Base-by-base conservation (phyloP, 2,329 filamentous ascomycete species). In the Botrytis aclada region DNA sequence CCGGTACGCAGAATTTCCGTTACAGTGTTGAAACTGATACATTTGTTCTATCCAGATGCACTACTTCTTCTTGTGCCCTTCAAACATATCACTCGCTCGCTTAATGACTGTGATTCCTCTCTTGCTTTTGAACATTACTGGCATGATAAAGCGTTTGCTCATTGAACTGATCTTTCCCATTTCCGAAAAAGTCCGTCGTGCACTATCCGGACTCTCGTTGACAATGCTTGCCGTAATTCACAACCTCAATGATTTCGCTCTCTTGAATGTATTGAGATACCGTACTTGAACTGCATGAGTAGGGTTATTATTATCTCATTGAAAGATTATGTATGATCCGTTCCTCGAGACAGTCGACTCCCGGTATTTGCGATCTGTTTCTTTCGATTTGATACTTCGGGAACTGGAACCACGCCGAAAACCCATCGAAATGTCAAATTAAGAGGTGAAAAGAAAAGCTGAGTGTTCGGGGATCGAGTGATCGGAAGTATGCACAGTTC, bases 71-170 rank as follows among this genome's bases (percentile, higher is more conserved):
- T 3, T 25, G 47, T 0, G 1, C 0, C 0, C 25, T 54, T 14
- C 25, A n/a, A 0, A 7, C 4, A 5, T 14, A n/a, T 16, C 12
- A n/a, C 47, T 16, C 5, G 2, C 3, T 25, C 12, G 1, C 12
- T n/a, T 7, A 16, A n/a, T 54, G 5, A 5, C 12, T n/a, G 5
- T 12, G 7, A 6, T 7, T 6, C 20, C 1, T n/a, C 47, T n/a
- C 12, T 2, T 3, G 6, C 4, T 54, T 6, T n/a, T 2, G 3
- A 16, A 54, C 7, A 16, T 54, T 2, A 5, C 6, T 54, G 12
- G 6, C 25, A n/a, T 54, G 25, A n/a, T n/a, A 14, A 54, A 7
- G 6, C 3, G 1, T n/a, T 3, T 16, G 4, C n/a, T 5, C 25
- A 9, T n/a, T 14, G 8, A 3, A 16, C 47, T n/a, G 25, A 14